Percentiles rank a stretch among this genome's conserved stretches.
phyloP scores from a whole-genome alignment of 768 basidiomycete genomes.

The Mycena epipterygia region DNA sequence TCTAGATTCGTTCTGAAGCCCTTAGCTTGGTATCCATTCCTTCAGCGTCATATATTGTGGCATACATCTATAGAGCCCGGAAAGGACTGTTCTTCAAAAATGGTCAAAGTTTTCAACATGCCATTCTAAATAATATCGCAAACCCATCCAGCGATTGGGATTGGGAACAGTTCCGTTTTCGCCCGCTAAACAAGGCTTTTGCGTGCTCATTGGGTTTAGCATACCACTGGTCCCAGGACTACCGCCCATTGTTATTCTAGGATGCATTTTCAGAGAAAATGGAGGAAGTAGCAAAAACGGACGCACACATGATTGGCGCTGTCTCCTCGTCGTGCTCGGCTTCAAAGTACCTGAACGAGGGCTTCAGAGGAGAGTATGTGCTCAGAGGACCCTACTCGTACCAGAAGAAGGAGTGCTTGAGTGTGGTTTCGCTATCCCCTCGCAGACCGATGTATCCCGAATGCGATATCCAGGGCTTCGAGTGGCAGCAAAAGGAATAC shows the following conservation, averaged over 20 bases:
- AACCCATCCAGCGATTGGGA: slow-evolving; percentile 30
- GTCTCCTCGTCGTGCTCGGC: slow-evolving; percentile 20
- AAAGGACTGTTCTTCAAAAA: slow-evolving; percentile 31
- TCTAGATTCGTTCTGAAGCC: too few species aligned
- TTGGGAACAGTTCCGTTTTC: slow-evolving; percentile 20
- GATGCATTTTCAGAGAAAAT: background rate
- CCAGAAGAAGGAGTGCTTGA: slow-evolving; percentile 31
- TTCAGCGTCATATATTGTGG: too few species aligned
- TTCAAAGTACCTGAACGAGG: slow-evolving; percentile 21
- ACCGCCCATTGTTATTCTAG: slow-evolving; percentile 23
- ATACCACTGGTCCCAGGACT: slow-evolving; percentile 28
- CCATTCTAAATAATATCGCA: background rate
- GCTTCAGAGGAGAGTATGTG: background rate
- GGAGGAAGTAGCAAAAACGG: background rate
- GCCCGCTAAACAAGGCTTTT: background rate
- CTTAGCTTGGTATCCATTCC: too few species aligned
- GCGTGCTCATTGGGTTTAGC: slow-evolving; percentile 17
- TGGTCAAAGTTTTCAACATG: background rate
- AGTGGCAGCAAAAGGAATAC: slow-evolving; percentile 7
- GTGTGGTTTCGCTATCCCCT: slow-evolving; percentile 19
- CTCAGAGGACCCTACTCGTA: background rate
- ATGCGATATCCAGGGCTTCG: slow-evolving; percentile 13
- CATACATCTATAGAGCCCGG: too few species aligned
- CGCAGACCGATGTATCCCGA: slow-evolving; percentile 27
- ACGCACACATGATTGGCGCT: slow-evolving; percentile 18